A percentile compares a stretch with the other conserved stretches of the same genome.
Conservation (phyloP, 1,284 basidiomycete species). For the Trichosporon inkin region DNA sequence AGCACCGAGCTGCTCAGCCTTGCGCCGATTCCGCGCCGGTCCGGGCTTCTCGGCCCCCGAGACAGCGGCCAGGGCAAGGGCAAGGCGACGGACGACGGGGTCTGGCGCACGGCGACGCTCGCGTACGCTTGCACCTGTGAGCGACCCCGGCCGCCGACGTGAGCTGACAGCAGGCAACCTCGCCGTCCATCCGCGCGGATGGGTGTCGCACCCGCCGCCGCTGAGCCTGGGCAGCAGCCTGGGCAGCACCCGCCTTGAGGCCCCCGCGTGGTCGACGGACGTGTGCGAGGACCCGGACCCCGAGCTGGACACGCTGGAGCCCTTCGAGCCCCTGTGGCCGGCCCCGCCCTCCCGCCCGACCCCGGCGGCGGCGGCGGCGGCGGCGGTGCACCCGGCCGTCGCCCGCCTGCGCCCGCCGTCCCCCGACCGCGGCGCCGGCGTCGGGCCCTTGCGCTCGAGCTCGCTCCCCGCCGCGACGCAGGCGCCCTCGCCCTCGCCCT, state of each 20-base stretch:
- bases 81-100: not conserved
- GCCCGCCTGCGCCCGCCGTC: not conserved
- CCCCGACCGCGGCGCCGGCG: not conserved
- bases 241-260: not conserved
- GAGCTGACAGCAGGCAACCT: constrained; percentile 16
- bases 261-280: constrained; percentile 5
- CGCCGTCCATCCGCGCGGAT: not conserved
- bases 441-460: not conserved
- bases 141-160: not conserved
- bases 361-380: not conserved
- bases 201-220: not conserved
- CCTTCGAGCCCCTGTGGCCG: constrained; percentile 30
- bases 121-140: constrained; percentile 32
- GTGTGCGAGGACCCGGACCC: constrained; percentile 16
- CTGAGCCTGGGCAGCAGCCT: not conserved
- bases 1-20: not conserved
- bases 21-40: not conserved
- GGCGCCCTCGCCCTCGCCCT: not conserved
- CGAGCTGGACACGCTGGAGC: constrained; percentile 21
- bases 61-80: not conserved
- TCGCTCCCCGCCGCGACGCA: not conserved
- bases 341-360: constrained; percentile 9
- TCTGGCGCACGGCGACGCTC: constrained; percentile 36
- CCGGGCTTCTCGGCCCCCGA: not conserved
- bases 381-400: not conserved